Base-by-base conservation (phyloP, 768 basidiomycete genomes). In the Podaxis sp. region DNA sequence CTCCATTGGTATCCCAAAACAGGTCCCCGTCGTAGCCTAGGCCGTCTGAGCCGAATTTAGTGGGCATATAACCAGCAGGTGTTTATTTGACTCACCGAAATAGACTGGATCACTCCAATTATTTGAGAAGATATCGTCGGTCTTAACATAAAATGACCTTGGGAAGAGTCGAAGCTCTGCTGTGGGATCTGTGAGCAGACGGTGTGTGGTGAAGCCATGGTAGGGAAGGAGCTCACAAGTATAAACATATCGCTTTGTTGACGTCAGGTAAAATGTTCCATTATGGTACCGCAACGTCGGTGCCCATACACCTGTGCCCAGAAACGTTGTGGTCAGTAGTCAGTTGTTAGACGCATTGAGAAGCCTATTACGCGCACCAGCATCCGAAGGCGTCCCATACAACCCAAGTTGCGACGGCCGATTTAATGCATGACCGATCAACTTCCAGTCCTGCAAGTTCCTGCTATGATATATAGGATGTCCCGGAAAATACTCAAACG, bases 391-490 rank as follows among this genome's bases (percentile, higher is more conserved):
- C 15, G 77, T 77, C 19, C 76, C 75, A 36, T 73, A 71, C 36
- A 79, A 63, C 56, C 61, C 67, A 63, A 77, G 59, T 59, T 79
- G 77, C 7, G 75, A 75, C 25, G 73, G 70, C 27, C 74, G 56
- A 57, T 73, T 77, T 63, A 77, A 64, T 3, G 69, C 76, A 64
- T 79, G 77, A 2, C 77, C 76, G 63, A 79, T 74, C 15, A 78
- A 68, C 15, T 66, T 68, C 77, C 77, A 79, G 41, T 65, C 60
- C 17, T 72, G 70, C 46, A 79, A 66, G 53, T 78, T 68, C 63
- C 66, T 77, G 67, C 75, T 77, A 55, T 78, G 76, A 64, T 79
- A 78, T n/a, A 79, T 77, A 1, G 78, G 76, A 56, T 76, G 73
- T 4, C 76, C 78, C 13, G 78, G 78, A 61, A 72, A 79, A 57